These are phyloP conservation scores for Parachaetomium inaequale DNA, from an alignment of 495 filamentous ascomycete species.

Conservation along the genomic window DNA sequence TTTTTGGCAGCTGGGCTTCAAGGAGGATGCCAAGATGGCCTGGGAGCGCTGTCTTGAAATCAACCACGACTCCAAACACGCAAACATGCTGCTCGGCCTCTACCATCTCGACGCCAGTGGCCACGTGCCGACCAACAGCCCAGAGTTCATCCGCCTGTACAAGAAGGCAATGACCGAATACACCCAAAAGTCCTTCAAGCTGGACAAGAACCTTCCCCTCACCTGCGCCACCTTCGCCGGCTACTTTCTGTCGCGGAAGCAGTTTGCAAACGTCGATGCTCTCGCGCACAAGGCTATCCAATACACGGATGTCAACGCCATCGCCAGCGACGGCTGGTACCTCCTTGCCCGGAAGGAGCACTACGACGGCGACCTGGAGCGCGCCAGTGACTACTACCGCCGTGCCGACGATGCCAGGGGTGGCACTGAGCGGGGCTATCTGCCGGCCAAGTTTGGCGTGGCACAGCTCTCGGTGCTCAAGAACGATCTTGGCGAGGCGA, in stretches of 20 bases:
- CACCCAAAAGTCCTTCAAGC: conserved; percentile 88
- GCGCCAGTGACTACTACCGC: conserved; percentile 76
- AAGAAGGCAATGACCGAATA: conserved; percentile 92
- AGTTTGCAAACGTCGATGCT: conserved; percentile 71
- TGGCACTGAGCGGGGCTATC: conserved; percentile 77
- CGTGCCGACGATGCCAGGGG: conserved; percentile 86
- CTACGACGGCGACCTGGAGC: conserved; percentile 60
- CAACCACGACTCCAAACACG: conserved; percentile 85
- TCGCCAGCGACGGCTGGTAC: conserved; percentile 97
- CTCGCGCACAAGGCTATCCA: conserved; percentile 92
- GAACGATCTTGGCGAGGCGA: conserved; percentile 83
- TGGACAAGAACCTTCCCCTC: conserved; percentile 89
- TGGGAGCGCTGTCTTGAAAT: conserved; percentile 87
- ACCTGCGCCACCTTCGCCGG: conserved; percentile 84
- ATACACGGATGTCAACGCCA: conserved; percentile 87
- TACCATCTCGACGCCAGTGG: conserved; percentile 83
- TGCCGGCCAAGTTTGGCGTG: conserved; percentile 88
- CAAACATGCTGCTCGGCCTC: conserved; percentile 82
- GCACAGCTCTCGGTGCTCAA: conserved; percentile 83
- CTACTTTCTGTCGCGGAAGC: conserved; percentile 79
- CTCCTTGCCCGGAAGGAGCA: conserved; percentile 86
- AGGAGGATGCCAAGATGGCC: conserved; percentile 82
- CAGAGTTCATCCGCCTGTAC: conserved; percentile 74
- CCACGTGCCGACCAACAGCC: conserved; percentile 67
- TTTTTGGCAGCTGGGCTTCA: conserved; percentile 89